Conservation (phyloP, 2,329 filamentous ascomycete species). For the Phyllosticta citrichinensis region DNA sequence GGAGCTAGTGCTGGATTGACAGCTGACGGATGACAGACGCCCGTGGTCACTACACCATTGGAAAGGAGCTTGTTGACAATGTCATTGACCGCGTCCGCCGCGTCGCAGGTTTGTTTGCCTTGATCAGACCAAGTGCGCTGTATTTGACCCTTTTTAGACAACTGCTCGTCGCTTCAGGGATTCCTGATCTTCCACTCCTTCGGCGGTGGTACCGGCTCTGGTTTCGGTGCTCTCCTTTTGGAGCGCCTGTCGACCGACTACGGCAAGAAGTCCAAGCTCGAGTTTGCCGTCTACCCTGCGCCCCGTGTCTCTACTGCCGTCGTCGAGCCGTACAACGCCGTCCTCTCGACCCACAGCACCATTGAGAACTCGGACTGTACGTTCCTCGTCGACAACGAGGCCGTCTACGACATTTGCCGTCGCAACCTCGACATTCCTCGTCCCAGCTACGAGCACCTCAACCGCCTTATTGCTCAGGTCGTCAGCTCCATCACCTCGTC, state of each 20-base stretch:
- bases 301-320: slow-evolving; percentile 95
- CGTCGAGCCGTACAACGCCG: slow-evolving; percentile 99
- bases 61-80: slow-evolving; percentile 98
- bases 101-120: slow-evolving; percentile 50
- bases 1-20: background rate
- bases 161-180: slow-evolving; percentile 94
- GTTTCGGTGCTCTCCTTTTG: slow-evolving; percentile 97
- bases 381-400: slow-evolving; percentile 99
- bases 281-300: slow-evolving; percentile 98
- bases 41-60: slow-evolving; percentile 98
- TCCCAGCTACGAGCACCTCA: slow-evolving; percentile 97
- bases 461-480: slow-evolving; percentile 97
- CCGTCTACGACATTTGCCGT: slow-evolving; percentile 98
- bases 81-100: slow-evolving; percentile 96
- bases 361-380: slow-evolving; percentile 99
- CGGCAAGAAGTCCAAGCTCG: slow-evolving; percentile 99
- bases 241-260: slow-evolving; percentile 98
- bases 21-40: slow-evolving; percentile 49
- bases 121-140: background rate
- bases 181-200: slow-evolving; percentile 99
- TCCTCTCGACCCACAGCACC: slow-evolving; percentile 96
- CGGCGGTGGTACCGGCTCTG: slow-evolving; percentile 95
- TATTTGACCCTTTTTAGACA: slow-evolving; percentile 43
- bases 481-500: slow-evolving; percentile 98
- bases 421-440: slow-evolving; percentile 95